Base-by-base conservation (phyloP, 352 stramenopile species). In the Phytophthora aleatoria region DNA sequence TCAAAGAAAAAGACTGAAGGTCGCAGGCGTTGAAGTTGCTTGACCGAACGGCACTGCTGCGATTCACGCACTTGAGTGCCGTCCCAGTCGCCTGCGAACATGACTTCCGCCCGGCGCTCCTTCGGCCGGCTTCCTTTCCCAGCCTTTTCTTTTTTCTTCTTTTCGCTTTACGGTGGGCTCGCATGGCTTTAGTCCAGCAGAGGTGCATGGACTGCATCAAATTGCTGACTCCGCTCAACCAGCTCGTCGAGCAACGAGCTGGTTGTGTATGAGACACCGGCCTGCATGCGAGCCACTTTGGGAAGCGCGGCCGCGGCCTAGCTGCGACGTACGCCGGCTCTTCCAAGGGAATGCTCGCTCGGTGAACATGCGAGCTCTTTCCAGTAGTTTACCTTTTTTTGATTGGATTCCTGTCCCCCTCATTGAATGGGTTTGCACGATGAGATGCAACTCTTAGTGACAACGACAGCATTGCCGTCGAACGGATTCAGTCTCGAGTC, bases 211-310 rank as follows among this genome's bases (percentile, higher is more conserved):
- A 20, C 20, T 74, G 55, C 62, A 71, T 64, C 69, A 72, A 56
- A 48, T 50, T 68, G 75, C 71, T 64, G 54, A 63, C 52, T 70
- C 48, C 28, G 12, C 49, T 26, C 48, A 39, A 44, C 31, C 31
- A 27, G 20, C 30, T 60, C 26, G 16, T 8, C 15, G 16, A 61
- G 33, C 35, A 41, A 41, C 12, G 35, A 41, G 35, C 12, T 64
- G 47, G 33, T 63, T 56, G 56, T 62, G 36, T 69, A 66, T 77
- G 70, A 54, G 69, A 74, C 70, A 77, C 53, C 45, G 57, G 15
- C 35, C 43, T 68, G 63, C 52, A 67, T 55, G 57, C 58, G 33
- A 54, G 49, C 28, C 48, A 20, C 24, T 36, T 38, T 62, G 56
- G 48, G 44, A 57, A 50, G 38, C 38, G 24, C 36, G 36, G 35